Percentiles rank a stretch among this genome's conserved stretches.
These are phyloP conservation scores for Incumbomyces delicatus DNA, from an alignment of 2,329 filamentous ascomycete species.

Conservation along the genomic window DNA sequence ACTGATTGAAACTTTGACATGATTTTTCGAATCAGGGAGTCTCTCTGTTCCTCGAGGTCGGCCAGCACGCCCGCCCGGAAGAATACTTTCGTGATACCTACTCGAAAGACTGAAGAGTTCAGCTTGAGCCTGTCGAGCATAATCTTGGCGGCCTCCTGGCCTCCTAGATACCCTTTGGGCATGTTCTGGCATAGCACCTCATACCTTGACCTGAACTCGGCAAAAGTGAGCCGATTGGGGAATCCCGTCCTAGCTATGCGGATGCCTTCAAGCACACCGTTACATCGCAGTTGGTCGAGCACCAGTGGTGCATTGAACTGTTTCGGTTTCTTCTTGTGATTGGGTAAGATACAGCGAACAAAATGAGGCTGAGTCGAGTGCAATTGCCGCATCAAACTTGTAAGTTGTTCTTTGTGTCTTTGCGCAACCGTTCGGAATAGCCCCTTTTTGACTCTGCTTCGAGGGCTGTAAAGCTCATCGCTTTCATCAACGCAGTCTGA, in stretches of 20 bases:
- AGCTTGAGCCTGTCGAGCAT: constrained; percentile 85
- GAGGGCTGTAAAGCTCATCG: constrained; percentile 57
- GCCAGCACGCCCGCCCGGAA: constrained; percentile 93
- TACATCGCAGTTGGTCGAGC: constrained; percentile 92
- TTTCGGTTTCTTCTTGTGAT: constrained; percentile 95
- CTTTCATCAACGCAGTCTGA: constrained; percentile 75
- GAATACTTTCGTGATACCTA: constrained; percentile 95
- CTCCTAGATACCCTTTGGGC: constrained; percentile 83
- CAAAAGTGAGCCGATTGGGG: constrained; percentile 82
- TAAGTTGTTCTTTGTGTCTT: constrained; percentile 94
- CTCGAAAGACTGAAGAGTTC: constrained; percentile 77
- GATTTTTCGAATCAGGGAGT: constrained; percentile 85
- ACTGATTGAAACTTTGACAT: constrained; percentile 89
- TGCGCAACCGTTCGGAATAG: constrained; percentile 95
- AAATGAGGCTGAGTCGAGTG: constrained; percentile 97
- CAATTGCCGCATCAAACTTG: constrained; percentile 86
- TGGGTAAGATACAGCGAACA: constrained; percentile 92
- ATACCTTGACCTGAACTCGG: constrained; percentile 90
- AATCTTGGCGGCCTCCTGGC: constrained; percentile 70
- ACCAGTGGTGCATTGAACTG: constrained; percentile 87
- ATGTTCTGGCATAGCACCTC: constrained; percentile 85
- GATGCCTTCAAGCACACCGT: constrained; percentile 98
- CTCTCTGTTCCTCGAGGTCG: constrained; percentile 90
- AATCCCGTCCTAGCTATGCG: constrained; percentile 94
- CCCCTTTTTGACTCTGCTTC: constrained; percentile 87